These are phyloP conservation scores for Candida maltosa DNA, from an alignment of 805 yeast genomes.

Conservation along the genomic window DNA sequence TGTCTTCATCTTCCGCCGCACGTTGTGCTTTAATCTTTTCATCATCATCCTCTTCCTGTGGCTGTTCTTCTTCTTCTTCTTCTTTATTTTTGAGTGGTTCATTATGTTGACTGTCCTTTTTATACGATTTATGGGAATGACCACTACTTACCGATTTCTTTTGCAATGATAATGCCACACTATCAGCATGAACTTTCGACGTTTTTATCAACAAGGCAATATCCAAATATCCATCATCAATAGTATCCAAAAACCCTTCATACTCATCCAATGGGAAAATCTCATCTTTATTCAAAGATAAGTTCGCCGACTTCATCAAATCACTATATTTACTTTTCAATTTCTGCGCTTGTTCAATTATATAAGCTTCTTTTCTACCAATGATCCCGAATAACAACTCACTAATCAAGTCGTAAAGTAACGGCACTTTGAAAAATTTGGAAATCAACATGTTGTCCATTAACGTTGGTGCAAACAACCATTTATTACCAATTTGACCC, in stretches of 20 bases:
- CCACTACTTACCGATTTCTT: conserved; percentile 3
- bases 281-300: conserved; percentile 19
- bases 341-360: conserved; percentile 38
- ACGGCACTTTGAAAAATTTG: conserved; percentile 64
- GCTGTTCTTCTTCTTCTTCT: conserved; percentile 2
- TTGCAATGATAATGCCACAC: conserved; percentile 8
- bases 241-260: conserved; percentile 53
- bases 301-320: conserved; percentile 15
- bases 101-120: too few species aligned
- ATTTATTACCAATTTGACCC: conserved; percentile 74
- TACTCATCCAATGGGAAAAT: conserved; percentile 46
- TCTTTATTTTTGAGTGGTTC: neutral
- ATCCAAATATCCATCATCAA: conserved; percentile 67
- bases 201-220: conserved; percentile 49
- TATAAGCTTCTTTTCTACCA: conserved; percentile 60
- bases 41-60: neutral
- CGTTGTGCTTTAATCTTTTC: neutral
- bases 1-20: conserved; percentile 24
- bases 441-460: conserved; percentile 62
- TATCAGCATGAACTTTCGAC: conserved; percentile 23
- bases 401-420: conserved; percentile 63
- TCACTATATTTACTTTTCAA: conserved; percentile 21
- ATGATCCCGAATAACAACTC: conserved; percentile 69
- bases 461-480: conserved; percentile 69
- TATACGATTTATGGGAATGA: too few species aligned